Percentiles rank a stretch among this genome's conserved stretches.
Evolutionary conservation across 2,329 filamentous ascomycete genomes (phyloP).

Genomic region (Neopestalotiopsis sp.): DNA sequence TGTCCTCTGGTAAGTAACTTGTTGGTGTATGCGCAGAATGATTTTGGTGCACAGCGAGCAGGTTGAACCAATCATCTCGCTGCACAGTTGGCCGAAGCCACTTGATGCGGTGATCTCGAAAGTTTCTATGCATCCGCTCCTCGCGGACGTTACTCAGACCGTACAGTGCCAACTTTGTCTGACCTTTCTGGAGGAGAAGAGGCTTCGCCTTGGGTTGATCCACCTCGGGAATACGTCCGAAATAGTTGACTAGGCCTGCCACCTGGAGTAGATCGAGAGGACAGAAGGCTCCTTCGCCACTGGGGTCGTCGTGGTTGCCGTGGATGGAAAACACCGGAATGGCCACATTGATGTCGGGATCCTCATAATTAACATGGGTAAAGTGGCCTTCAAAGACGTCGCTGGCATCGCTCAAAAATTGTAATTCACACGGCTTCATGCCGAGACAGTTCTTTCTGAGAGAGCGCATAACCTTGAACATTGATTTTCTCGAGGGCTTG

Average conservation of each 20-base stretch:
- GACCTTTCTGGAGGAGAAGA: slow-evolving; percentile 89
- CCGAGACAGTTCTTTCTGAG: slow-evolving; percentile 92
- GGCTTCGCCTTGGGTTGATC: slow-evolving; percentile 95
- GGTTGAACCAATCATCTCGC: slow-evolving; percentile 91
- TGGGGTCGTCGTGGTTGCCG: slow-evolving; percentile 97
- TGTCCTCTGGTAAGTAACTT: slow-evolving; percentile 91
- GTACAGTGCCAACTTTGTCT: slow-evolving; percentile 90
- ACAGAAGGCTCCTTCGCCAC: slow-evolving; percentile 92
- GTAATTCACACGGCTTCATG: slow-evolving; percentile 92
- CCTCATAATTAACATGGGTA: slow-evolving; percentile 96
- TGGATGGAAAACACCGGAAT: slow-evolving; percentile 99
- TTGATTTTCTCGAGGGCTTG: slow-evolving; percentile 91
- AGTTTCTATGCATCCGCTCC: slow-evolving; percentile 92
- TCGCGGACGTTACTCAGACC: slow-evolving; percentile 96
- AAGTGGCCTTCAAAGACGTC: slow-evolving; percentile 91
- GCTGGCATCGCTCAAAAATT: slow-evolving; percentile 91
- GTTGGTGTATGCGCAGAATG: slow-evolving; percentile 91
- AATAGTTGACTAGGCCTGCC: slow-evolving; percentile 93
- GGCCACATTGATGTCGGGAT: slow-evolving; percentile 94
- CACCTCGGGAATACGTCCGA: slow-evolving; percentile 86
- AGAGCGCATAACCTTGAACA: slow-evolving; percentile 97
- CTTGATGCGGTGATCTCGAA: slow-evolving; percentile 89
- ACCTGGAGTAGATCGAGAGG: slow-evolving; percentile 91
- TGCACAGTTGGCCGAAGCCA: slow-evolving; percentile 87
- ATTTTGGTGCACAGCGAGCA: slow-evolving; percentile 95